phyloP scores from a whole-genome alignment of 2,329 filamentous ascomycete genomes.

The Tolypocladium ophioglossoides region DNA sequence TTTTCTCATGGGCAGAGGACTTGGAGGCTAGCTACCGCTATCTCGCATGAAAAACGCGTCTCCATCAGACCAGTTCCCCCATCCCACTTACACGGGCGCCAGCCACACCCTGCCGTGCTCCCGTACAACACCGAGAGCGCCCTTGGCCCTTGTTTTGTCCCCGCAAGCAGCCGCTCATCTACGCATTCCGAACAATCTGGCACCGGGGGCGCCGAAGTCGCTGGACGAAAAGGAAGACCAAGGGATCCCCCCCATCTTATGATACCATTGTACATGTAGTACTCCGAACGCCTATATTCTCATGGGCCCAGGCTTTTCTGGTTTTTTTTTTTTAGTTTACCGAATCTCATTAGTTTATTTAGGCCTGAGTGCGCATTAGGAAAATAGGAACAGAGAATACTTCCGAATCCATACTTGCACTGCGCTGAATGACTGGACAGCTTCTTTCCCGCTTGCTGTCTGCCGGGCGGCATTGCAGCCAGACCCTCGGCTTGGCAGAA shows the following conservation, averaged over 20 bases:
- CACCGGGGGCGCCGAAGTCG: too few relatives aligned
- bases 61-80: not conserved
- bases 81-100: not conserved
- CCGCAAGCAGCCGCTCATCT: too few relatives aligned
- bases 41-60: not conserved
- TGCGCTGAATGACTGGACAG: too few relatives aligned
- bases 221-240: too few relatives aligned
- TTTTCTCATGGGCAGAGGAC: not conserved
- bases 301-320: not conserved
- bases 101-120: not conserved
- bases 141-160: too few relatives aligned
- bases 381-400: not conserved
- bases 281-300: not conserved
- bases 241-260: not conserved
- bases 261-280: not conserved
- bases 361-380: not conserved
- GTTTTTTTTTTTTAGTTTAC: not conserved
- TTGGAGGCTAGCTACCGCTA: not conserved
- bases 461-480: too few relatives aligned
- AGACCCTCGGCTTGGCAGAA: not conserved
- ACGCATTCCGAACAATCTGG: too few relatives aligned
- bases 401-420: not conserved
- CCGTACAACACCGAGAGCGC: not conserved
- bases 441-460: too few relatives aligned
- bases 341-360: not conserved